These are phyloP conservation scores for Cercospora berteroae DNA, from an alignment of 2,329 filamentous ascomycete genomes.

Conservation along the genomic window DNA sequence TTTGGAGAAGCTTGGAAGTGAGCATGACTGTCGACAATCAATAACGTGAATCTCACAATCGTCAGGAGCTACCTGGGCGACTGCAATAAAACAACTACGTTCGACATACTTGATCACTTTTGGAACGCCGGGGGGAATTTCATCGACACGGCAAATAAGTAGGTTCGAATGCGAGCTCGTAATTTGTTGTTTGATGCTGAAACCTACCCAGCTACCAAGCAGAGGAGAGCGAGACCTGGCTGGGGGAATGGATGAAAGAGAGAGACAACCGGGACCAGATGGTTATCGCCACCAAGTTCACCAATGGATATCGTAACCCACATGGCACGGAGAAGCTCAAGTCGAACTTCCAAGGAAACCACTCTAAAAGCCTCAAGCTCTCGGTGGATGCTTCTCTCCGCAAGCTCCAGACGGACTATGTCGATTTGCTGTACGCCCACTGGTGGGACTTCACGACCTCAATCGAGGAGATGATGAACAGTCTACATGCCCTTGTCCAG, in stretches of 20 bases:
- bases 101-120: conserved; percentile 39
- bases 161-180: not conserved
- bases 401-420: conserved; percentile 65
- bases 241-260: conserved; percentile 36
- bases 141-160: conserved; percentile 37
- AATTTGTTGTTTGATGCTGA: too few relatives aligned
- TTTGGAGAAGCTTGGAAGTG: conserved; percentile 52
- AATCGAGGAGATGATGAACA: conserved; percentile 67
- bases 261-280: conserved; percentile 22
- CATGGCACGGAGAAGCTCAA: conserved; percentile 19
- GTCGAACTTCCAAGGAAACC: conserved; percentile 51
- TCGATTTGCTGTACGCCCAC: conserved; percentile 55
- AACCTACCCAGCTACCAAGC: conserved; percentile 35
- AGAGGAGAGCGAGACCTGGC: conserved; percentile 37
- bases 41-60: conserved; percentile 19
- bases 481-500: conserved; percentile 59
- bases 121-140: conserved; percentile 37
- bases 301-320: conserved; percentile 52
- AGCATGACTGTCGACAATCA: not conserved
- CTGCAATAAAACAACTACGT: conserved; percentile 34
- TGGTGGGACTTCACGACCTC: conserved; percentile 63
- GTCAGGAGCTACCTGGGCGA: conserved; percentile 35
- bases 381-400: conserved; percentile 40
- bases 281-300: conserved; percentile 53
- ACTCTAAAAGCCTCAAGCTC: conserved; percentile 59